A percentile compares a stretch with the other conserved stretches of the same genome.
Evolutionary conservation across 2,329 filamentous ascomycete species (phyloP).

Genomic region (Magnaporthiopsis incrustans): DNA sequence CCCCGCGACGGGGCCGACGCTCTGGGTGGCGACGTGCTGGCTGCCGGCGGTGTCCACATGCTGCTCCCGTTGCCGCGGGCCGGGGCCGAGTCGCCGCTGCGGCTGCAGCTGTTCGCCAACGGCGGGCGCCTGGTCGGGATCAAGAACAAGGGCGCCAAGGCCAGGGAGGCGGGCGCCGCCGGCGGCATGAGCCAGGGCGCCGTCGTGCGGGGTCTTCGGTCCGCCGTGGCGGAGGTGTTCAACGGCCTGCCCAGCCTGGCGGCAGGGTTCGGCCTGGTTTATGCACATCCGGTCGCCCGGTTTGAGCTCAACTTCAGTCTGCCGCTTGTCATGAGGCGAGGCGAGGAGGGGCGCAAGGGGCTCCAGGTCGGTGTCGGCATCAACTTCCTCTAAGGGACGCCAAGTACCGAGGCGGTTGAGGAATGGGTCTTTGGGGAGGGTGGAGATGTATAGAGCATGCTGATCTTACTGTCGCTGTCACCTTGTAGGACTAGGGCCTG

Average conservation of each 20-base stretch:
- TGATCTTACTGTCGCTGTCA: background rate
- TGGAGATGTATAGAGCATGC: too few relatives aligned
- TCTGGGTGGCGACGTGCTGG: conserved; percentile 85
- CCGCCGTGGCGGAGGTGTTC: conserved; percentile 61
- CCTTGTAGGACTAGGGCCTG: background rate
- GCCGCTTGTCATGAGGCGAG: conserved; percentile 70
- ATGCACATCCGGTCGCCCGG: conserved; percentile 84
- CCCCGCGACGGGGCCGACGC: conserved; percentile 80
- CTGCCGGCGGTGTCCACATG: conserved; percentile 79
- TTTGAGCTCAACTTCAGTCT: conserved; percentile 96
- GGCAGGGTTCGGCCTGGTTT: conserved; percentile 84
- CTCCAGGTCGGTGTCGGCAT: conserved; percentile 94
- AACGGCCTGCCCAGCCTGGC: conserved; percentile 76
- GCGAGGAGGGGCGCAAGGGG: conserved; percentile 85
- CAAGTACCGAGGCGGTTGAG: background rate
- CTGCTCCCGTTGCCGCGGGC: conserved; percentile 77
- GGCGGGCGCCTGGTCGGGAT: conserved; percentile 78
- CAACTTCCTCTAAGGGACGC: conserved; percentile 68
- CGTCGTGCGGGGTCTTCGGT: conserved; percentile 45
- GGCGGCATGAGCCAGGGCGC: conserved; percentile 29
- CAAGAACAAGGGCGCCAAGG: conserved; percentile 39
- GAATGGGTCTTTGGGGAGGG: too few relatives aligned
- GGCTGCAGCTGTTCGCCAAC: conserved; percentile 86
- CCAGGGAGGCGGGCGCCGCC: conserved; percentile 21
- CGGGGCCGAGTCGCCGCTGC: conserved; percentile 74